Percentiles rank a stretch among this genome's conserved stretches.
Evolutionary conservation across 345 rosid species (phyloP).

Genomic region (Dipteronia sinensis): DNA sequence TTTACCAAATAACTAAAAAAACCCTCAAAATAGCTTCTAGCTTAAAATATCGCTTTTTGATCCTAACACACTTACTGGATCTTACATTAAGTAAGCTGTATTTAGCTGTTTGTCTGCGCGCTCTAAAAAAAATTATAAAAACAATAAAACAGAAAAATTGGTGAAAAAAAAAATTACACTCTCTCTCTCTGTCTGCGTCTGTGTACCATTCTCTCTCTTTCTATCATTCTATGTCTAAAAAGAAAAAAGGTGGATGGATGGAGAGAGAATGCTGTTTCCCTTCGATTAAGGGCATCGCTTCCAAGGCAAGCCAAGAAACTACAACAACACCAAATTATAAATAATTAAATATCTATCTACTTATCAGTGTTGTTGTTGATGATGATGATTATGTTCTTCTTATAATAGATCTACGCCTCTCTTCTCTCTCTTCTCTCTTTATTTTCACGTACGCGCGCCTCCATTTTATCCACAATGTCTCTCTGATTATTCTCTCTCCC

Average conservation of each 20-base stretch:
- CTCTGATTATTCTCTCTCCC: conserved; percentile 14
- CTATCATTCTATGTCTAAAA: not conserved
- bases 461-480: conserved; percentile 11
- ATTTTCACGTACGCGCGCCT: not conserved
- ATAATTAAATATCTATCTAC: not conserved
- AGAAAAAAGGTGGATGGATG: not conserved
- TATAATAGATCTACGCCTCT: conserved; percentile 8
- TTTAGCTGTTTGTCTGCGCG: not conserved
- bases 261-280: conserved; percentile 27
- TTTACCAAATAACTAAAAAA: no score
- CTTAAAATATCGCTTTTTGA: no score
- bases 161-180: not conserved
- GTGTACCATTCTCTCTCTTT: conserved; percentile 11
- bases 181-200: no score
- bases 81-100: not conserved
- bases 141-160: not conserved
- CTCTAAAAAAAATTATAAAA: not conserved
- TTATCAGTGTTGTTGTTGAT: not conserved
- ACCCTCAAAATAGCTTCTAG: no score
- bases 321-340: not conserved
- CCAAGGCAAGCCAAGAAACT: conserved; percentile 37
- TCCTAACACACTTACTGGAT: no score
- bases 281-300: conserved; percentile 47
- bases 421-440: not conserved
- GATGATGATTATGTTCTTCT: conserved; percentile 16